Conservation (phyloP, 2,329 filamentous ascomycete genomes). For the Sphaerulina populicola region DNA sequence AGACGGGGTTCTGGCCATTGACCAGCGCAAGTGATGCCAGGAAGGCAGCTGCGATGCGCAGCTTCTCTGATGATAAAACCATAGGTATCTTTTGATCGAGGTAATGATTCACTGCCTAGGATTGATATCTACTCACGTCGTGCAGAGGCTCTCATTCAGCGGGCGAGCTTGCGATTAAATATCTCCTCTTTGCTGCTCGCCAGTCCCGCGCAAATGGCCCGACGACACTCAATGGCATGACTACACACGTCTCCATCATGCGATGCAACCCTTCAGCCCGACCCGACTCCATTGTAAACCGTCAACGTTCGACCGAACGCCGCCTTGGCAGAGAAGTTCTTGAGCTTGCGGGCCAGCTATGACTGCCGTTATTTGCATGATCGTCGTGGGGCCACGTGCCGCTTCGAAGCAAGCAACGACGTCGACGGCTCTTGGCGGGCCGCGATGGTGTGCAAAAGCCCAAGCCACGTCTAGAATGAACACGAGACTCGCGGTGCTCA, state of each 20-base stretch:
- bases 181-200: neutral
- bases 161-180: constrained; percentile 1
- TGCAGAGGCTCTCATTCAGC: neutral
- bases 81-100: constrained; percentile 6
- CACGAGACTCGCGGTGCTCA: neutral
- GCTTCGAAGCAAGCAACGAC: constrained; percentile 10
- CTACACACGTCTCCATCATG: constrained; percentile 6
- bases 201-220: neutral
- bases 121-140: neutral
- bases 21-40: constrained; percentile 13
- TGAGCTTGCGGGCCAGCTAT: constrained; percentile 8
- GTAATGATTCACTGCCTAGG: neutral
- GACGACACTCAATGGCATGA: neutral
- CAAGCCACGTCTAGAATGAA: neutral
- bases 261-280: constrained; percentile 7
- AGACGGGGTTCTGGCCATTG: constrained; percentile 17
- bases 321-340: constrained; percentile 1
- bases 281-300: neutral
- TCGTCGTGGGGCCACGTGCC: constrained; percentile 9
- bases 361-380: constrained; percentile 8
- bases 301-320: neutral
- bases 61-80: constrained; percentile 12
- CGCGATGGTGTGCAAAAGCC: constrained; percentile 3
- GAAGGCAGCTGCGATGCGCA: constrained; percentile 11
- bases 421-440: constrained; percentile 11